Evolutionary conservation across 345 rosid species (phyloP), one percentile per base, ranked within the genome.

Genomic region (Lepidium didymum): DNA sequence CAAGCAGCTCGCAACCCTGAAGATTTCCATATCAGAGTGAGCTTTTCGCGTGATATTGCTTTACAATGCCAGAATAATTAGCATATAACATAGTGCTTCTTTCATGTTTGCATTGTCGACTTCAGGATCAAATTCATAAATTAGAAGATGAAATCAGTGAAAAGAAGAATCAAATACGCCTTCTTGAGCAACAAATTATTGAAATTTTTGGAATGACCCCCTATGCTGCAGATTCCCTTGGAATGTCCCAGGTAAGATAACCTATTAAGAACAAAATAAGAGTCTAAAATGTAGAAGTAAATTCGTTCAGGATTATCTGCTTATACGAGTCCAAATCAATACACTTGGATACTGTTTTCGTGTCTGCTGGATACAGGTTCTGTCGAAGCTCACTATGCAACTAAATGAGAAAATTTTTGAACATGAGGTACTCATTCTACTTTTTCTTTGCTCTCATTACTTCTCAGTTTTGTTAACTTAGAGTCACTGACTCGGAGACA

Each of bases 371-470:
- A 41, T 75, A 56, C 86, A 95, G 99, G 91, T 83, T 47, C 84
- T 95, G 16, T 86, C 80, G 71, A 89, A 81, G 80, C 79, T 95
- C 83, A 87, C 88, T 86, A 78, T 85, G 64, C 96, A 95, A 69
- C 88, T 91, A 67, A 89, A 91, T 68, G 99, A 95, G 73, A 91
- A 85, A 75, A 84, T 84, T 70, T 95, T 95, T 81, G 99, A 91
- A 79, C 83, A 91, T 66, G 99, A 89, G 96, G 98, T 91, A 84
- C 65, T 7, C 29, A 40, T 34, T 23, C 10, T 34, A 13, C 25
- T 43, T 52, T 62, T 40, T 49, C 23, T 23, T 33, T 68, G 33
- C 66, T 56, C 52, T 36, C 12, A 34, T 14, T 49, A 46, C 23
- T 53, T 38, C 21, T 36, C n/a, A 55, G 10, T 23, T 31, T 49